Evolutionary conservation across 768 basidiomycete genomes (phyloP), one percentile per base, ranked within the genome.

Genomic region (Podaxis pistillaris): DNA sequence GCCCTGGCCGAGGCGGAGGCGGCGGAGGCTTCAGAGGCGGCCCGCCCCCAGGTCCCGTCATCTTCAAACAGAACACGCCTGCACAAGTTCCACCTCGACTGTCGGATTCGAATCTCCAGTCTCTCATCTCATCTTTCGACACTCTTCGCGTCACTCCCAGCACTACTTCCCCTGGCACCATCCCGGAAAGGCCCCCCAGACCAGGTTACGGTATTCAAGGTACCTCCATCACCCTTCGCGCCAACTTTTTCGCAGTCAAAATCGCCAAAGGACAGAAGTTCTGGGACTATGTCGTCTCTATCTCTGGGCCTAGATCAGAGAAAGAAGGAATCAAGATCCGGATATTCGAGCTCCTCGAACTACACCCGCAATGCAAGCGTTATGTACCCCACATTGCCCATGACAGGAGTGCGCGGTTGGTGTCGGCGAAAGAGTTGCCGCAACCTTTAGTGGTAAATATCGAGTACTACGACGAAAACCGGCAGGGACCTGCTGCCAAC

Each of bases 171-270:
- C 30, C 26, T 13, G 28, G 3, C 6, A 2, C 36, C 4, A n/a
- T 24, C 1, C 71, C 72, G 1, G 72, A 72, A 38, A 72, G 75
- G 3, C 85, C 86, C 8, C 71, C 83, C 9, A 78, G 85, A 15
- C 83, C 85, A 3, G 83, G 83, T 0, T 88, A 73, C 62, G 86
- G 86, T 6, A 83, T 79, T 0, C 63, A 73, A 0, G 86, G 86
- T 13, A 74, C 49, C 13, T 64, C 76, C 0, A 77, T 84, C 66
- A 79, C 70, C 0, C 71, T 88, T 11, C 79, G 87, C 11, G 77
- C 86, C 49, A 89, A 88, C 68, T 87, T 87, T 73, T 87, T 87
- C 68, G 68, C 84, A 0, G 66, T 88, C 13, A 76, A 69, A 22
- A 66, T 81, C 22, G 75, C 77, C 3, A 78, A 79, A 49, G 76